Evolutionary conservation across 495 filamentous ascomycete species (phyloP).

Genomic region (Hypomontagnella monticulosa): DNA sequence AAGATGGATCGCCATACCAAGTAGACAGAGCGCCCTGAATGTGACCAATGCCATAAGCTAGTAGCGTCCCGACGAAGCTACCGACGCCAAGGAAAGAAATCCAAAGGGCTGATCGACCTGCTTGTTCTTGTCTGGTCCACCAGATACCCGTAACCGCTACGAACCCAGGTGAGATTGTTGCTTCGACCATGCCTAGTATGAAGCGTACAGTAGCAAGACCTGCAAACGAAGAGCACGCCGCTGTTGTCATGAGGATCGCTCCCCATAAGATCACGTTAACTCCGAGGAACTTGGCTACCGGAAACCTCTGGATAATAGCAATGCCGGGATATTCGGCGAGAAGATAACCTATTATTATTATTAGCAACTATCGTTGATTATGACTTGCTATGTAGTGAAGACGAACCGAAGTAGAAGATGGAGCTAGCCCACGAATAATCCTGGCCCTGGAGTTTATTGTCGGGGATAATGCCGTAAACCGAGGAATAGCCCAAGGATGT

Average conservation of each 20-base stretch:
- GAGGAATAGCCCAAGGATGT: constrained; percentile 35
- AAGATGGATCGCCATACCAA: constrained; percentile 41
- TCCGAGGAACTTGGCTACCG: constrained; percentile 58
- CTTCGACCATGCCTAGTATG: constrained; percentile 37
- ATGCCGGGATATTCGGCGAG: constrained; percentile 62
- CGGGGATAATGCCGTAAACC: constrained; percentile 34
- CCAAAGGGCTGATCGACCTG: constrained; percentile 52
- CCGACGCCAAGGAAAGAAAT: constrained; percentile 55
- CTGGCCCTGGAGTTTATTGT: constrained; percentile 43
- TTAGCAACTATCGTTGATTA: constrained; percentile 1
- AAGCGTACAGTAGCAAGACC: constrained; percentile 34
- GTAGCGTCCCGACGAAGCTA: constrained; percentile 39
- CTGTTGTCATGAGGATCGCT: constrained; percentile 28
- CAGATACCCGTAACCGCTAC: constrained; percentile 39
- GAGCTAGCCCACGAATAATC: constrained; percentile 62
- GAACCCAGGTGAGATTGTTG: constrained; percentile 38
- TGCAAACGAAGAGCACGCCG: constrained; percentile 41
- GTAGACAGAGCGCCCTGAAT: constrained; percentile 36
- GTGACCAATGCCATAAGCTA: constrained; percentile 40
- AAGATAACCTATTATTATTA: constrained; percentile 37
- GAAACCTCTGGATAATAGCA: constrained; percentile 57
- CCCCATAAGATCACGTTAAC: constrained; percentile 34
- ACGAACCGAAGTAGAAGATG: constrained; percentile 43
- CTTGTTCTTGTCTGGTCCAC: constrained; percentile 41
- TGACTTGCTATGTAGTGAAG: neutral